These are phyloP conservation scores for Aureobasidium sp. DNA, from an alignment of 2,329 filamentous ascomycete species.

Conservation along the genomic window DNA sequence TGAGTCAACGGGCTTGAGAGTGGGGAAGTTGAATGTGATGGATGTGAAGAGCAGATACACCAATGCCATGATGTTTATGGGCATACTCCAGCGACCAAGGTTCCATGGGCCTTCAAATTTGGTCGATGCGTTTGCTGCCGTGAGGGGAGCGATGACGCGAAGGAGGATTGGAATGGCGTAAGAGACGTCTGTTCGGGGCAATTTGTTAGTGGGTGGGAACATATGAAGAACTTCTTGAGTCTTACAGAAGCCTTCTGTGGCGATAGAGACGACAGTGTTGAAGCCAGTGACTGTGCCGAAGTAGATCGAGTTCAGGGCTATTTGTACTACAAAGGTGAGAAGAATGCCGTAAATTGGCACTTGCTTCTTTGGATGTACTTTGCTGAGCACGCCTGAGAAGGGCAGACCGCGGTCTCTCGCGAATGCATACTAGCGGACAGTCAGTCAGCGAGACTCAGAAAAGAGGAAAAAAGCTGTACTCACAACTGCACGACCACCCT, in stretches of 20 bases:
- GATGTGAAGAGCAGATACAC: conserved; percentile 45
- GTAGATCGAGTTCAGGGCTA: conserved; percentile 18
- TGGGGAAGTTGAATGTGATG: conserved; percentile 50
- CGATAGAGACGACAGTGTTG: conserved; percentile 39
- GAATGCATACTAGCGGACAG: conserved; percentile 29
- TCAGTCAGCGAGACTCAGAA: not conserved
- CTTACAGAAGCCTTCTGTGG: conserved; percentile 49
- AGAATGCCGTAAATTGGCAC: conserved; percentile 15
- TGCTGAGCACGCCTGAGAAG: conserved; percentile 40
- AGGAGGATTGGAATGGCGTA: conserved; percentile 48
- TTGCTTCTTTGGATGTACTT: conserved; percentile 10
- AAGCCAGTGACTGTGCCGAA: conserved; percentile 17
- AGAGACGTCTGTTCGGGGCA: conserved; percentile 44
- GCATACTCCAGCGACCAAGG: conserved; percentile 35
- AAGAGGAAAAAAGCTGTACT: not conserved
- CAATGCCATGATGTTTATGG: conserved; percentile 42
- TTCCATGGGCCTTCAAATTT: conserved; percentile 37
- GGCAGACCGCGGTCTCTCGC: conserved; percentile 46
- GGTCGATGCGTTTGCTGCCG: conserved; percentile 31
- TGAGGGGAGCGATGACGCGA: conserved; percentile 38
- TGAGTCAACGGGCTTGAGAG: conserved; percentile 39
- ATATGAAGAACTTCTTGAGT: not conserved
- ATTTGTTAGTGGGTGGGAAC: not conserved
- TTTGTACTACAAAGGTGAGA: conserved; percentile 12
- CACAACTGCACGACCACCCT: conserved; percentile 36